These are phyloP conservation scores for Penicillium sp. DNA, from an alignment of 2,329 filamentous ascomycete genomes.

Conservation along the genomic window DNA sequence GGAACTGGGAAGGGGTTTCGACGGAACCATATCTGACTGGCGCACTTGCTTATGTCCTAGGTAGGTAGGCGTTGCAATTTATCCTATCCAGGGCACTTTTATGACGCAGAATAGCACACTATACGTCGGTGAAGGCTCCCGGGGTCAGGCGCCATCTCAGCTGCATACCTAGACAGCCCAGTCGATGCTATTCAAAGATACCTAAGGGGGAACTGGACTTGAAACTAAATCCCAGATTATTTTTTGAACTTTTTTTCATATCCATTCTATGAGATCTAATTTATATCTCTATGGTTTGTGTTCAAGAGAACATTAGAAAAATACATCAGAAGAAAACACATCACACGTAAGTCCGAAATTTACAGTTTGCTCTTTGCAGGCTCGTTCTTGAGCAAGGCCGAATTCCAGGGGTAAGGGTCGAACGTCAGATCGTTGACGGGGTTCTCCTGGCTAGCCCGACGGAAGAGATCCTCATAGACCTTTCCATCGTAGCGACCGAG, in stretches of 20 bases:
- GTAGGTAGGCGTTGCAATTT: no score
- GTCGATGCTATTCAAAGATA: no score
- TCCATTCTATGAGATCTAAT: conserved; percentile 7
- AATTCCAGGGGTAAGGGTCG: conserved; percentile 69
- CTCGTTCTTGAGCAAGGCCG: conserved; percentile 62
- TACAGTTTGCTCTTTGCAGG: conserved; percentile 41
- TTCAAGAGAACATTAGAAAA: background rate
- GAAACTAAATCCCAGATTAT: no score
- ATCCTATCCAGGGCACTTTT: no score
- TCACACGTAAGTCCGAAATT: conserved; percentile 9
- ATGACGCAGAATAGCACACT: no score
- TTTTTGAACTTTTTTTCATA: background rate
- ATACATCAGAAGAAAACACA: conserved; percentile 11
- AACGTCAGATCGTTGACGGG: conserved; percentile 72
- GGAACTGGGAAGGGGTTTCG: background rate
- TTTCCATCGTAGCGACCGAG: conserved; percentile 72
- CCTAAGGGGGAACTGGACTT: no score
- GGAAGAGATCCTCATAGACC: conserved; percentile 77
- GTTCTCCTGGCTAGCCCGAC: conserved; percentile 70
- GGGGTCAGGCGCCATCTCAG: no score
- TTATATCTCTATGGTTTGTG: conserved; percentile 9
- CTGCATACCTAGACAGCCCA: no score
- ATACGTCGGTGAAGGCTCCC: no score
- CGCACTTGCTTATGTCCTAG: background rate
- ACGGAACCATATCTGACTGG: background rate